Base-by-base conservation (phyloP, 164 flowering plant genomes). In the Vitis riparia region DNA sequence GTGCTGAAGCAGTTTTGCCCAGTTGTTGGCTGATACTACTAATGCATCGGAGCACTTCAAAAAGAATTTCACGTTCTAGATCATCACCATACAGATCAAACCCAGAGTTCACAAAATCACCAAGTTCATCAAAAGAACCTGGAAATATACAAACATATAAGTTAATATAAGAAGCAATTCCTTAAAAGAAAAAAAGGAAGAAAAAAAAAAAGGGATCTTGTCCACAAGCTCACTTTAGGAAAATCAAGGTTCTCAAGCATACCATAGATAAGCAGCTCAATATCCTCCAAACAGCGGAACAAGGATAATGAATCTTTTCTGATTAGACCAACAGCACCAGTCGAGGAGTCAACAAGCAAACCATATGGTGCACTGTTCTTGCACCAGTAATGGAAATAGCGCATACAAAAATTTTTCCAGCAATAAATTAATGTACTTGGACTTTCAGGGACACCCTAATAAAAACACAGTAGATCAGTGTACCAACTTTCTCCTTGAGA, bases 371-470 rank as follows among this genome's bases (percentile, higher is more conserved):
- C 73, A 78, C 83, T 89, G 77, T 72, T 81, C 75, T 76, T 88
- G 83, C 93, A 89, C 98, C 99, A 95, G 69, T 86, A 60, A 56
- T 84, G 80, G 68, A 90, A 83, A 81, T 91, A 91, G 16, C 85
- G 86, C 5, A 74, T 16, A 70, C 88, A 85, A 62, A 95, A 87
- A 9, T 65, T 75, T 76, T 85, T 91, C 99, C 99, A 93, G 68
- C 82, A 77, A 73, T 75, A 76, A 67, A 77, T 80, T 37, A 84
- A 52, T 51, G 95, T 88, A 30, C 75, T 51, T 64, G 86, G 82
- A 79, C 82, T 85, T 66, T 75, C 87, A 77, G 69, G 59, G 59
- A 75, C 75, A 77, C 83, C 95, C 99, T 94, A 75, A 55, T 74
- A 60, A 70, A 57, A 55, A 80, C 3, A 64, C 10, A 69, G 55